Base-by-base conservation (phyloP, 2,329 filamentous ascomycete genomes). In the Exophiala aquamarina region DNA sequence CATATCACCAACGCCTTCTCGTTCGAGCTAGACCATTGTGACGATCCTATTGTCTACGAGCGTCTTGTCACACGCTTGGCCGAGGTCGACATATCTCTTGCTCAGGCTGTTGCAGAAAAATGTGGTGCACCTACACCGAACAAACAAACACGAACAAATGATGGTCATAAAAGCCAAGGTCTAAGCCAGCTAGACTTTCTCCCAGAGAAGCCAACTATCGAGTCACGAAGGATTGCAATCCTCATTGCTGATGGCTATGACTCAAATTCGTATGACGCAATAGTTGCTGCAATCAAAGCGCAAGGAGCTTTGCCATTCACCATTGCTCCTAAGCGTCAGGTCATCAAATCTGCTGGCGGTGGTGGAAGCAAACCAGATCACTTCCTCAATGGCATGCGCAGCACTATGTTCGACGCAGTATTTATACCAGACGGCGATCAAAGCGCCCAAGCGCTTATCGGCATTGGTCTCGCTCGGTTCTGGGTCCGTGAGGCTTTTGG, bases 401-500 rank as follows among this genome's bases (percentile, higher is more conserved):
- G 83, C 3, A 70, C 84, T 28, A 82, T 93, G 75, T 92, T 92
- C 54, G 89, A 93, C 62, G 83, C 86, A 1, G 62, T 91, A 20
- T 90, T 89, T 61, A 70, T 94, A 2, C 87, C 87, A 1, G 87
- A 87, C 1, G 88, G 89, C 1, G 86, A 86, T 1, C 69, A 75
- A 0, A 73, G 83, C 1, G 69, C 87, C 35, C 70, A 77, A 42
- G 81, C 80, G 0, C 76, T 93, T 0, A 69, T 76, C 46, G 81
- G 83, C 70, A 88, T 78, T 51, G 87, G 88, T 0, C 83, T 87
- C 14, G 86, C 86, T 0, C 62, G 86, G 2, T 84, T 92, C 70
- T 93, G 85, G 80, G 70, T 92, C 3, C 78, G 85, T 2, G 89
- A 93, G 65, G 84, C 87, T 0, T 93, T 92, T 57, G 87, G 87